Conservation (phyloP, 176 grass and related monocot genomes). For the Oryza glaberrima region DNA sequence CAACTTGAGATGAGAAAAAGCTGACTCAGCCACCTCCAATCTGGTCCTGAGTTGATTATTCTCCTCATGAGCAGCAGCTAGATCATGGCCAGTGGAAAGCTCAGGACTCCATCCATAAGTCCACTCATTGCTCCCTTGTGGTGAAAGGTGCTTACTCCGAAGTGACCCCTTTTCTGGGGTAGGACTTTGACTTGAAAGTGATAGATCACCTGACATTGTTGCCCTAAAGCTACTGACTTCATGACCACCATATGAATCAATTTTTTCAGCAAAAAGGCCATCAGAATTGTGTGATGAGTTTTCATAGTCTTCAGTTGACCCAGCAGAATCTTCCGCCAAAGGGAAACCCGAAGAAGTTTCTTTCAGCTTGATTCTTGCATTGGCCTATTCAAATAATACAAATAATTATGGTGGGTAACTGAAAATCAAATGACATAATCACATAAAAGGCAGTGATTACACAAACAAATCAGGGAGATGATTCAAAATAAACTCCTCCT, state of each 20-base stretch:
- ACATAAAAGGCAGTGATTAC: neutral
- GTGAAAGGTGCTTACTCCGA: slow-evolving; percentile 57
- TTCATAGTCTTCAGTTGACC: slow-evolving; percentile 88
- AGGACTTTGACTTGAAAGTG: slow-evolving; percentile 56
- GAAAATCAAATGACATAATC: neutral
- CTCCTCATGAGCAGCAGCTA: slow-evolving; percentile 72
- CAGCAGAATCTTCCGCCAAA: slow-evolving; percentile 61
- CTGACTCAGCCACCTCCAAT: slow-evolving; percentile 86
- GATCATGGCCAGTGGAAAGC: slow-evolving; percentile 63
- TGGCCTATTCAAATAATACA: slow-evolving; percentile 60
- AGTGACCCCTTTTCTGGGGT: slow-evolving; percentile 49
- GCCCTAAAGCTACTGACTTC: slow-evolving; percentile 64
- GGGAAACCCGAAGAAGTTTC: slow-evolving; percentile 61
- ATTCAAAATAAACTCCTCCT: slow-evolving; percentile 10
- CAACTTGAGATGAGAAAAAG: slow-evolving; percentile 87
- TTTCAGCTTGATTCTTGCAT: slow-evolving; percentile 70
- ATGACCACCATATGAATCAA: slow-evolving; percentile 62
- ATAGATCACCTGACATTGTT: slow-evolving; percentile 50
- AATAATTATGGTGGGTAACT: slow-evolving; percentile 10
- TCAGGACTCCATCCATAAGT: slow-evolving; percentile 71
- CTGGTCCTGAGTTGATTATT: slow-evolving; percentile 72
- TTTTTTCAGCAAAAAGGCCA: slow-evolving; percentile 79
- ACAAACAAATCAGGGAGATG: neutral
- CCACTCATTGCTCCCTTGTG: slow-evolving; percentile 83
- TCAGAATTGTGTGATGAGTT: slow-evolving; percentile 85